phyloP scores from a whole-genome alignment of 2,329 filamentous ascomycete species.

The Coniella lustricola region DNA sequence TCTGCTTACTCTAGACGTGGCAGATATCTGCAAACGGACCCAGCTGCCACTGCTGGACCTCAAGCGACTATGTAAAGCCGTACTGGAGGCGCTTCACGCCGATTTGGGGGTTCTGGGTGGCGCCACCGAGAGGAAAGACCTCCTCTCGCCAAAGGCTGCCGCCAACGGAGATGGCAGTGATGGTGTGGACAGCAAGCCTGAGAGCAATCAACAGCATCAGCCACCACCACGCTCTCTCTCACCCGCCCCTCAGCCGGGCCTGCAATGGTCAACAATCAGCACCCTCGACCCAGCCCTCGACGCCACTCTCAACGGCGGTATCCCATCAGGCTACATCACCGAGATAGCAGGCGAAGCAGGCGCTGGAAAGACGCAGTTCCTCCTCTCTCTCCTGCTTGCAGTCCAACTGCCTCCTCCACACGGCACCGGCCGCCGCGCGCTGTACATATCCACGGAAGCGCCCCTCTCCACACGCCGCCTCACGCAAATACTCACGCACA shows the following conservation, averaged over 20 bases:
- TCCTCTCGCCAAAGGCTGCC: too few species aligned
- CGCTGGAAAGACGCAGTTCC: constrained; percentile 89
- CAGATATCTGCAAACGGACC: constrained; percentile 80
- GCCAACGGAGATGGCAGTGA: neutral
- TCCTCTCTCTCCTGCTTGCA: constrained; percentile 76
- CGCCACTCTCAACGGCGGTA: constrained; percentile 62
- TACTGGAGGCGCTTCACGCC: constrained; percentile 60
- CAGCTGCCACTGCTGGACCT: constrained; percentile 75
- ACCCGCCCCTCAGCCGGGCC: constrained; percentile 29
- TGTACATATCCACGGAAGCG: constrained; percentile 94
- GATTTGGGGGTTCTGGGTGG: constrained; percentile 40
- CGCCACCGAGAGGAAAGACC: constrained; percentile 12
- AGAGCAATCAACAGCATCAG: constrained; percentile 22
- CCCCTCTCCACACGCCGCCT: constrained; percentile 76
- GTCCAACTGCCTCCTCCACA: constrained; percentile 71
- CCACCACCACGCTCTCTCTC: constrained; percentile 21
- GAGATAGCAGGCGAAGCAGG: constrained; percentile 92
- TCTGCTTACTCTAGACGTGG: constrained; percentile 73
- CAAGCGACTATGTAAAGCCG: constrained; percentile 60
- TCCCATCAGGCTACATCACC: constrained; percentile 73
- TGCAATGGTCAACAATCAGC: constrained; percentile 59
- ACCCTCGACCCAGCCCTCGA: constrained; percentile 73
- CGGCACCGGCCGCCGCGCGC: constrained; percentile 64
- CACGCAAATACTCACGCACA: constrained; percentile 63
- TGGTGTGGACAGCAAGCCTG: neutral